Evolutionary conservation across 768 basidiomycete species (phyloP).

Genomic region (Russula emetica): DNA sequence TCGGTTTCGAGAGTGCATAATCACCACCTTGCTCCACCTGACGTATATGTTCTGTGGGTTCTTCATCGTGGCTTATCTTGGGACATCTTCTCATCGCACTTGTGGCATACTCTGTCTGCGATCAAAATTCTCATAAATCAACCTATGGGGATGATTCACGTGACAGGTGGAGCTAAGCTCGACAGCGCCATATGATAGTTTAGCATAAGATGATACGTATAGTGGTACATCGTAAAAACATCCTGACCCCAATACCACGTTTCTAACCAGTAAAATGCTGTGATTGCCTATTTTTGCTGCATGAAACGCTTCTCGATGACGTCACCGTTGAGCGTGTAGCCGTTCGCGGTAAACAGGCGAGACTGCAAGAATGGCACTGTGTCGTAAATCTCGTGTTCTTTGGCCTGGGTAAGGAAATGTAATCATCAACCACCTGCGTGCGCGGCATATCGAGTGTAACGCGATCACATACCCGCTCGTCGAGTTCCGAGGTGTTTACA

Average conservation of each 20-base stretch:
- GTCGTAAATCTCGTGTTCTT: slow-evolving; percentile 96
- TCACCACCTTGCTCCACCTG: too few relatives aligned
- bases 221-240: neutral
- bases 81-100: too few relatives aligned
- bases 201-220: neutral
- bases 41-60: too few relatives aligned
- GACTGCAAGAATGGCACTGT: slow-evolving; percentile 79
- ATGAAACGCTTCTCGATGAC: slow-evolving; percentile 74
- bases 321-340: slow-evolving; percentile 66
- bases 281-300: slow-evolving; percentile 24
- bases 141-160: too few relatives aligned
- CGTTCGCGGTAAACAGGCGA: slow-evolving; percentile 81
- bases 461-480: slow-evolving; percentile 66
- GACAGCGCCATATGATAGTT: neutral
- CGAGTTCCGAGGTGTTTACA: slow-evolving; percentile 77
- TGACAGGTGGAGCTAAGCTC: too few relatives aligned
- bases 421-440: neutral
- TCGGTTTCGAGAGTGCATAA: too few relatives aligned
- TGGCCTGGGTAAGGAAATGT: slow-evolving; percentile 52
- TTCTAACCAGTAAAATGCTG: neutral
- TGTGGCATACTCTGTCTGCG: too few relatives aligned
- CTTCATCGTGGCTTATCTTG: too few relatives aligned
- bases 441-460: neutral
- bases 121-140: too few relatives aligned
- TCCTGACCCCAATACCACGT: neutral